These are phyloP conservation scores for Colletotrichum camelliae DNA, from an alignment of 2,329 filamentous ascomycete species.

Conservation along the genomic window DNA sequence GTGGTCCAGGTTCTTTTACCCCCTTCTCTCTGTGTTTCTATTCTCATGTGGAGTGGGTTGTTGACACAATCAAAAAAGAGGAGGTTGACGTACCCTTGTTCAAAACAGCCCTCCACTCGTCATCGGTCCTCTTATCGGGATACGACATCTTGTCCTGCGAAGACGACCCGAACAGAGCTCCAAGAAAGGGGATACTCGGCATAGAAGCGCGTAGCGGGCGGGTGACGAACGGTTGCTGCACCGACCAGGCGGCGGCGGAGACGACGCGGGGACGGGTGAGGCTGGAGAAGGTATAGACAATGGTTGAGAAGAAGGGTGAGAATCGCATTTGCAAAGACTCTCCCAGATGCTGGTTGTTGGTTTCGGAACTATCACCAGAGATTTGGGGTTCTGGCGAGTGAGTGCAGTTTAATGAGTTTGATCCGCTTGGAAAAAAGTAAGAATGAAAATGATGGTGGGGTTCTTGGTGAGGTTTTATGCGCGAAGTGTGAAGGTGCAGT, in stretches of 20 bases:
- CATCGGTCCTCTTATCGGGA: constrained; percentile 79
- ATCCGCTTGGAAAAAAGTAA: neutral
- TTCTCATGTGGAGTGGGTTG: neutral
- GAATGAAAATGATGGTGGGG: neutral
- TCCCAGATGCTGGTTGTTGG: neutral
- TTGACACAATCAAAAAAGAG: neutral
- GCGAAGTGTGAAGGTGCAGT: neutral
- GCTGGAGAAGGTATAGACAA: constrained; percentile 54
- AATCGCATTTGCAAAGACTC: constrained; percentile 49
- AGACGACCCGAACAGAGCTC: constrained; percentile 75
- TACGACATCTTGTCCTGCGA: constrained; percentile 69
- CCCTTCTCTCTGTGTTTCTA: neutral
- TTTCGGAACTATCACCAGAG: neutral
- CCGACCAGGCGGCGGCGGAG: constrained; percentile 24
- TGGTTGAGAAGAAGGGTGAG: constrained; percentile 49
- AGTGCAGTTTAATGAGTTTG: neutral
- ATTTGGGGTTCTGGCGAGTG: neutral
- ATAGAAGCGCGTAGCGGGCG: constrained; percentile 60
- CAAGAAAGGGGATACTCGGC: constrained; percentile 79
- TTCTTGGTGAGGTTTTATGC: constrained; percentile 2
- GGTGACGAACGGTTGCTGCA: constrained; percentile 26
- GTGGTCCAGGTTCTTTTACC: neutral
- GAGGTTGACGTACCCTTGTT: constrained; percentile 49
- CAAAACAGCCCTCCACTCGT: constrained; percentile 90
- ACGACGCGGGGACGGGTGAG: constrained; percentile 42